Conservation (phyloP, 163 green algal genomes). For the Scenedesmus sp. region DNA sequence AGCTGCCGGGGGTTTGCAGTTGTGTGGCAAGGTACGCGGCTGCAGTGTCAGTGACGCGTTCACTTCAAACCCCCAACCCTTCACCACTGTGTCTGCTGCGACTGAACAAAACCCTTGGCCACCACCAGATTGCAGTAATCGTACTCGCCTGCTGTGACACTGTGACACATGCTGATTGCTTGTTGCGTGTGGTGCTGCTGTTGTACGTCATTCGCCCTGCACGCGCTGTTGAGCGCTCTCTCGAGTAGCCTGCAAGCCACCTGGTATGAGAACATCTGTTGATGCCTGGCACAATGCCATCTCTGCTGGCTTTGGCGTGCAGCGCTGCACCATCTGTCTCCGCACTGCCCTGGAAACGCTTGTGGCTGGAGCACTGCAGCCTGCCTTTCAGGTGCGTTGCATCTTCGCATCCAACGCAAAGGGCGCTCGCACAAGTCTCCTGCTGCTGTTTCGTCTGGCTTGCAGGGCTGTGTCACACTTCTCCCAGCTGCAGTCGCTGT, state of each 20-base stretch:
- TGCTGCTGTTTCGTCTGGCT: not conserved
- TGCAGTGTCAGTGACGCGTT: too few species aligned
- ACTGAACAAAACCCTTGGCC: too few species aligned
- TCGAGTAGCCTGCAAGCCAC: not conserved
- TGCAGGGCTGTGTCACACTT: not conserved
- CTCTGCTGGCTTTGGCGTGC: not conserved
- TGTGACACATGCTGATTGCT: too few species aligned
- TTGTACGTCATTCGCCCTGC: too few species aligned
- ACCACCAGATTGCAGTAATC: too few species aligned
- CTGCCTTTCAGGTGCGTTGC: not conserved
- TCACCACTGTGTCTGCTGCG: not conserved
- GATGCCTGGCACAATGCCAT: not conserved
- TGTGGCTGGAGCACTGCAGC: not conserved
- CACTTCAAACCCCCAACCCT: too few species aligned
- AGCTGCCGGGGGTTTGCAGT: not conserved
- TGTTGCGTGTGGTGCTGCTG: too few species aligned
- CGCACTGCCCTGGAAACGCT: not conserved
- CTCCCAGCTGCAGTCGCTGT: not conserved
- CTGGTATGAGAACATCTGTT: too few species aligned
- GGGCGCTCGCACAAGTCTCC: too few species aligned
- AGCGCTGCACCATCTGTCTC: not conserved
- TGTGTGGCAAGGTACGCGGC: not conserved
- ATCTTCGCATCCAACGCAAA: too few species aligned
- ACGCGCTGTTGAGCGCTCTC: not conserved
- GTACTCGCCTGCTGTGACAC: too few species aligned